A percentile compares a stretch with the other conserved stretches of the same genome.
These are phyloP conservation scores for Saccharomyces pastorianus DNA, from an alignment of 1,139 yeast genomes.

Conservation along the genomic window DNA sequence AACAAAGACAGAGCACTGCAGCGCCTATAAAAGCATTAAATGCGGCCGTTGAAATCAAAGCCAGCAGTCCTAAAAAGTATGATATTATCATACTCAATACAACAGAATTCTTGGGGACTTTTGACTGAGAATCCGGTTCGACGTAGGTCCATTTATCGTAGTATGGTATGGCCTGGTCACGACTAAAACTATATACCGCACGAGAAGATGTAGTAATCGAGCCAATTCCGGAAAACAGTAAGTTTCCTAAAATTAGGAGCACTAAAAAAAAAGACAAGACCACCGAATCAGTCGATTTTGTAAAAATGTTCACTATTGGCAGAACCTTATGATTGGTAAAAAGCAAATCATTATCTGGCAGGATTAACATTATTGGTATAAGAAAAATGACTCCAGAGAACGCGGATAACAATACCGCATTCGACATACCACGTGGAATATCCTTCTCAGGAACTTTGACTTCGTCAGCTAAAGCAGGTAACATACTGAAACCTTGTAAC, in stretches of 20 bases:
- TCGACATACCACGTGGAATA: conserved; percentile 69
- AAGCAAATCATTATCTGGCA: conserved; percentile 53
- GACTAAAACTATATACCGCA: conserved; percentile 76
- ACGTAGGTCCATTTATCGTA: conserved; percentile 59
- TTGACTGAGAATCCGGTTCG: conserved; percentile 45
- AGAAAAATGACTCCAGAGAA: conserved; percentile 65
- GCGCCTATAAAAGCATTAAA: conserved; percentile 82
- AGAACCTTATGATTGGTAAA: conserved; percentile 57
- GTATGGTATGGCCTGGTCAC: conserved; percentile 81
- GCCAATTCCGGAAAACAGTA: conserved; percentile 71
- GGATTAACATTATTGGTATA: conserved; percentile 59
- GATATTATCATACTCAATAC: conserved; percentile 62
- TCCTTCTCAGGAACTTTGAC: conserved; percentile 66
- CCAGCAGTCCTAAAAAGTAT: conserved; percentile 51
- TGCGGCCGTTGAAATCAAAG: conserved; percentile 65
- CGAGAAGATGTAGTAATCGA: conserved; percentile 80
- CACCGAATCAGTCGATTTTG: conserved; percentile 59
- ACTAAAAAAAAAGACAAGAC: conserved; percentile 61
- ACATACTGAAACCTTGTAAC: conserved; percentile 73
- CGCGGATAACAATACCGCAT: conserved; percentile 56
- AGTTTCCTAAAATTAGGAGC: conserved; percentile 59
- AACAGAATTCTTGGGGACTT: conserved; percentile 67
- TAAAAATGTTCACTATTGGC: conserved; percentile 54
- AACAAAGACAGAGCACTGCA: conserved; percentile 68
- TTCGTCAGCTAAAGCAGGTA: conserved; percentile 77